Base-by-base conservation (phyloP, 2,329 filamentous ascomycete genomes). In the Xylariomycetidae sp. region DNA sequence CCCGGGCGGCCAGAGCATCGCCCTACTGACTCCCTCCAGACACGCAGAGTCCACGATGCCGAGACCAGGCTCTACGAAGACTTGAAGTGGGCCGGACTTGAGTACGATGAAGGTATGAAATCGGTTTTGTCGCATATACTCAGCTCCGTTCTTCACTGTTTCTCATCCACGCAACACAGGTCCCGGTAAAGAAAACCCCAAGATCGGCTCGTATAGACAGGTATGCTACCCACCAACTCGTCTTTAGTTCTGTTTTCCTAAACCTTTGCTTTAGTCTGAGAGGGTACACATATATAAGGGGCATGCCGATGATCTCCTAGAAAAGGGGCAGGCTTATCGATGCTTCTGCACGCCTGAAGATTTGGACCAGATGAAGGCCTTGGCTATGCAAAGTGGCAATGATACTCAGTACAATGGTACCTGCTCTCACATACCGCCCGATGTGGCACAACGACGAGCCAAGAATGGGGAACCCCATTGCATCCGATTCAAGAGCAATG, bases 181-280 rank as follows among this genome's bases (percentile, higher is more conserved):
- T 3, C 92, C 92, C 4, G 75, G 84, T 49, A 71, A 86, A 24
- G 85, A 82, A 22, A 90, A 92, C 1, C 76, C 79, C 0, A 84
- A n/a, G n/a, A n/a, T 82, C 52, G 88, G 88, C 2, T 87, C 92
- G 1, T 98, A 95, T 59, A 76, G 76, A 65, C 87, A 92, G 67
- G 79, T 88, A 68, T 47, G 31, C 13, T 7, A 5, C 10, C 10
- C 32, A 19, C 15, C 14, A 7, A 2, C 7, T 25, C 15, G 10
- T 10, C 20, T 25, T 15, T 2, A 20, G n/a, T 2, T 4, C 2
- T 16, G 4, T 5, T 8, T 16, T 24, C 12, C 32, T 43, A 28
- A 41, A 29, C 10, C 18, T 16, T 19, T 28, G 38, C 17, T 20
- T 14, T 18, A 93, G 76, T 96, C 92, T 1, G 77, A 95, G 57